Evolutionary conservation across 108 stramenopile species (phyloP).

Genomic region (Stephanodiscus triporus): DNA sequence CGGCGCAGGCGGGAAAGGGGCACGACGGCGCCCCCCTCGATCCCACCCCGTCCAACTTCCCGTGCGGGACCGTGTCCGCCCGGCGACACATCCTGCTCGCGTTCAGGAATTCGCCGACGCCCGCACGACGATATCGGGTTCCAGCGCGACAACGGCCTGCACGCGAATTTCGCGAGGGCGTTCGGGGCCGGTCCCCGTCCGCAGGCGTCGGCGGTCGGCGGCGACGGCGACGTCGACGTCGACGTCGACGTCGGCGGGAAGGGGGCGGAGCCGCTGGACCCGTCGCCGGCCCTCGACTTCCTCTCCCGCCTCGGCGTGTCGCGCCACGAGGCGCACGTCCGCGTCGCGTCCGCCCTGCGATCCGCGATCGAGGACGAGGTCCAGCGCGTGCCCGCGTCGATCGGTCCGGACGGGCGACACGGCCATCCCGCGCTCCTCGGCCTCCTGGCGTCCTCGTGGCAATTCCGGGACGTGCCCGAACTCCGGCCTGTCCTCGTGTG

Average conservation of each 20-base stretch:
- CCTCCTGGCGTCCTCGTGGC: slow-evolving; percentile 72
- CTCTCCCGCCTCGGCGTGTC: slow-evolving; percentile 74
- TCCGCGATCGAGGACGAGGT: slow-evolving; percentile 83
- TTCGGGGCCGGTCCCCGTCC: slow-evolving; percentile 69
- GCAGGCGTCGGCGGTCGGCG: slow-evolving; percentile 13
- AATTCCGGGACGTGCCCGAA: slow-evolving; percentile 78
- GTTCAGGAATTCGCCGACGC: slow-evolving; percentile 58
- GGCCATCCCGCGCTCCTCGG: slow-evolving; percentile 55
- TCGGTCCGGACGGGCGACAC: slow-evolving; percentile 12
- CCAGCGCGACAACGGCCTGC: slow-evolving; percentile 73
- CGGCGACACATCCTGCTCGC: slow-evolving; percentile 42
- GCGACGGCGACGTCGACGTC: slow-evolving; percentile 2
- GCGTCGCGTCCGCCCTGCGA: slow-evolving; percentile 69
- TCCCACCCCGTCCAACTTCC: slow-evolving; percentile 29
- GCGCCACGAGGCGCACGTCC: slow-evolving; percentile 79
- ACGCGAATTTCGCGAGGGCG: slow-evolving; percentile 76
- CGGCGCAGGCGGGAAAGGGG: no score
- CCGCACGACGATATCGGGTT: slow-evolving; percentile 69
- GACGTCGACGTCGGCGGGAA: background rate
- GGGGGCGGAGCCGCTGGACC: slow-evolving; percentile 70
- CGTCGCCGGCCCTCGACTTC: slow-evolving; percentile 78
- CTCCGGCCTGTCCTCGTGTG: slow-evolving; percentile 78
- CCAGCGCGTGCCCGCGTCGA: slow-evolving; percentile 54
- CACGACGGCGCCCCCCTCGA: no score
- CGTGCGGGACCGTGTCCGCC: slow-evolving; percentile 28